These are phyloP conservation scores for Morella rubra DNA, from an alignment of 306 rosid species.

Conservation along the genomic window DNA sequence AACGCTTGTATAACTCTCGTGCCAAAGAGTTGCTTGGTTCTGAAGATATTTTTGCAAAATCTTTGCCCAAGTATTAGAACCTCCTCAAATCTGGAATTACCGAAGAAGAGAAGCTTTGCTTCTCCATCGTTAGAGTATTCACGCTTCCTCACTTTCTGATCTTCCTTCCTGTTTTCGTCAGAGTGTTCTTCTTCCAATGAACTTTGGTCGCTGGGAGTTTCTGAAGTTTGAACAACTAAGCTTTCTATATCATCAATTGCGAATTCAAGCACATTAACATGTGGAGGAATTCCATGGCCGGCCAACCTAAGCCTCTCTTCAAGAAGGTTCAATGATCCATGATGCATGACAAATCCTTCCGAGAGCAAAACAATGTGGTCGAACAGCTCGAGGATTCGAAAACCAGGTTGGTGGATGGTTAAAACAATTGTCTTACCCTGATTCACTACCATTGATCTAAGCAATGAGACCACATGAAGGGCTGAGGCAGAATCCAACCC, in stretches of 20 bases:
- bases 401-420: slow-evolving; percentile 95
- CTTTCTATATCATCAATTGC: slow-evolving; percentile 71
- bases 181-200: slow-evolving; percentile 27
- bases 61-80: slow-evolving; percentile 73
- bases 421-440: slow-evolving; percentile 80
- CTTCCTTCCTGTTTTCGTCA: slow-evolving; percentile 34
- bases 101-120: slow-evolving; percentile 45
- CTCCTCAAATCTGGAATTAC: slow-evolving; percentile 57
- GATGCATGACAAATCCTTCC: slow-evolving; percentile 69
- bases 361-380: slow-evolving; percentile 70
- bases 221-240: slow-evolving; percentile 59
- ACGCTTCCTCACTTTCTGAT: slow-evolving; percentile 24
- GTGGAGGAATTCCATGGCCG: slow-evolving; percentile 62
- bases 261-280: slow-evolving; percentile 83
- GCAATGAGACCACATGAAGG: slow-evolving; percentile 71
- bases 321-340: slow-evolving; percentile 70
- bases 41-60: slow-evolving; percentile 77
- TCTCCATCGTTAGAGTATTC: slow-evolving; percentile 25
- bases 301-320: slow-evolving; percentile 62
- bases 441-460: slow-evolving; percentile 62
- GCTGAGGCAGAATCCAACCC: slow-evolving; percentile 98
- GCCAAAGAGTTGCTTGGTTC: slow-evolving; percentile 76
- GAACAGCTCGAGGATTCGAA: slow-evolving; percentile 71
- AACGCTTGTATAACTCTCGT: slow-evolving; percentile 53
- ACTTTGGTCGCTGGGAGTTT: slow-evolving; percentile 38